These are phyloP conservation scores for Dimocarpus longan DNA, from an alignment of 345 rosid genomes.

Conservation along the genomic window DNA sequence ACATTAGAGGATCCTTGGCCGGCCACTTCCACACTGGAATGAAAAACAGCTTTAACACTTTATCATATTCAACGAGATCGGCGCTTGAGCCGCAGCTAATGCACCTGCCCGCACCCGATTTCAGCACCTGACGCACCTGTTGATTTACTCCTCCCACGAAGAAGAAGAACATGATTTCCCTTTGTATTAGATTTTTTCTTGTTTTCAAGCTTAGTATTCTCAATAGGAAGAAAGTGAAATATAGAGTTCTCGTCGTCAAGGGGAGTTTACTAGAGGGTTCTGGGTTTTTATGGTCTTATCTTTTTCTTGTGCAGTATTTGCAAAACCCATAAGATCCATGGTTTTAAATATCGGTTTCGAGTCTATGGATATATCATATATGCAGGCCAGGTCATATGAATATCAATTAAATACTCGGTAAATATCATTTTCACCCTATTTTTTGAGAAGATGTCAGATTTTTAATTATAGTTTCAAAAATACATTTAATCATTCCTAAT, in stretches of 20 bases:
- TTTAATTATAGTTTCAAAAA: no score
- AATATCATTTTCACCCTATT: no score
- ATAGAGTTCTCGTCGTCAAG: not conserved
- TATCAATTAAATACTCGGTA: no score
- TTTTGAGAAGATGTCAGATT: no score
- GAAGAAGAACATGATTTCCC: constrained; percentile 72
- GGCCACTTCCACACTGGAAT: constrained; percentile 93
- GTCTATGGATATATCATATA: no score
- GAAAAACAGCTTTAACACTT: constrained; percentile 80
- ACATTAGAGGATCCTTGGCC: constrained; percentile 56
- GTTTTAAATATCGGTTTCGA: no score
- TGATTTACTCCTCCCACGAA: constrained; percentile 86
- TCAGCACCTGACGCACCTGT: constrained; percentile 67
- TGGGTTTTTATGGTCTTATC: constrained; percentile 4
- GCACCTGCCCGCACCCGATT: constrained; percentile 71
- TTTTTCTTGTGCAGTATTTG: no score
- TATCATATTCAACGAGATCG: constrained; percentile 86
- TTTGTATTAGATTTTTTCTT: not conserved
- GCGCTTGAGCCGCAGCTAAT: constrained; percentile 69
- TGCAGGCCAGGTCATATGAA: no score
- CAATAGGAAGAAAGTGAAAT: not conserved
- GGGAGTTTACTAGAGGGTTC: not conserved
- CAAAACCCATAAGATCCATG: no score
- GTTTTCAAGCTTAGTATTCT: not conserved
- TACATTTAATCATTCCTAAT: no score